Evolutionary conservation across 2,329 filamentous ascomycete species (phyloP).

Genomic region (Dactylellina drechsleri): DNA sequence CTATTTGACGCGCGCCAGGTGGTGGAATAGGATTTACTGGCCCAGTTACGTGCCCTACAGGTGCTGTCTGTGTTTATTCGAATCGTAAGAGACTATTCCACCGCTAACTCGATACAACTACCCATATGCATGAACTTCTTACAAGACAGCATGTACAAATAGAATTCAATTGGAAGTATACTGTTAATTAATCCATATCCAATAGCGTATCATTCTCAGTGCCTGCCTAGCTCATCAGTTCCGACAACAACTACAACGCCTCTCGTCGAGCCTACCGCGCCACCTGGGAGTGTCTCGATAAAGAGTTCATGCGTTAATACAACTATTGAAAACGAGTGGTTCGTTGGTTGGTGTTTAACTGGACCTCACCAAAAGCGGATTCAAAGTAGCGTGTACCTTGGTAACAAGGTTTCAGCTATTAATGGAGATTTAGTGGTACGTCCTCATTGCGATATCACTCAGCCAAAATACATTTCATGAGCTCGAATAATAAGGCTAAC

Average conservation of each 20-base stretch:
- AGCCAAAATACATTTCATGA: not conserved
- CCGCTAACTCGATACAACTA: not conserved
- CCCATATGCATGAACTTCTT: not conserved
- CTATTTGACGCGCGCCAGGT: not conserved
- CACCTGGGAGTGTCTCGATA: constrained; percentile 21
- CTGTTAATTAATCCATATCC: not conserved
- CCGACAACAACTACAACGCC: constrained; percentile 4
- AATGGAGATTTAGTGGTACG: constrained; percentile 21
- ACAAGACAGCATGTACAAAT: not conserved
- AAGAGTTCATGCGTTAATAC: constrained; percentile 27
- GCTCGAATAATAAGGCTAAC: not conserved
- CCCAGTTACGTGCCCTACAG: constrained; percentile 10
- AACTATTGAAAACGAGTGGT: constrained; percentile 22
- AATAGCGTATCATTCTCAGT: constrained; percentile 20
- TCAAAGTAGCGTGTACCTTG: constrained; percentile 25
- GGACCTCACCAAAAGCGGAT: constrained; percentile 8
- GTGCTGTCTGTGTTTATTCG: constrained; percentile 12
- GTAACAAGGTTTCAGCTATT: constrained; percentile 9
- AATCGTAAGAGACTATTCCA: not conserved
- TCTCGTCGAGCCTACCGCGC: constrained; percentile 13
- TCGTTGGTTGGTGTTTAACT: constrained; percentile 20
- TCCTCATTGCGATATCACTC: not conserved
- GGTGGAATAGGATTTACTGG: constrained; percentile 17
- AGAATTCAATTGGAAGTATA: not conserved
- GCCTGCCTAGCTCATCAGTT: constrained; percentile 3